Evolutionary conservation across 2,329 filamentous ascomycete species (phyloP).

Genomic region (Pezicula radicicola): DNA sequence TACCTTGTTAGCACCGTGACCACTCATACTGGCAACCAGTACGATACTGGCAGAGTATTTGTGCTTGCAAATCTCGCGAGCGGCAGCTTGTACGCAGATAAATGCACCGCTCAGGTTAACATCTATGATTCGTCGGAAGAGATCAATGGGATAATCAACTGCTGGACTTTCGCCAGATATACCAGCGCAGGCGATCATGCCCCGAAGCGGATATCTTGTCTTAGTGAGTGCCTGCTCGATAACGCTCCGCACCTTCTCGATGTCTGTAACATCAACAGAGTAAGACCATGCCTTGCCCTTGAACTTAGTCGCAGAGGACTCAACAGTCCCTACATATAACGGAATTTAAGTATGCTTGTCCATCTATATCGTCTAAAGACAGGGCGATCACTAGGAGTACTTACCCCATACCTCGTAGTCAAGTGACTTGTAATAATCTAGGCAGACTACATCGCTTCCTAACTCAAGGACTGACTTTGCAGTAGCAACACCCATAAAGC

Average conservation of each 20-base stretch:
- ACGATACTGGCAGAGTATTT: conserved; percentile 47
- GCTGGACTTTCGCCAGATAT: conserved; percentile 45
- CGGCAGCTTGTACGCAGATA: conserved; percentile 68
- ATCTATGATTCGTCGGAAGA: conserved; percentile 65
- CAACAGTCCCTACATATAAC: too few species aligned
- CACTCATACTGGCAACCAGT: conserved; percentile 65
- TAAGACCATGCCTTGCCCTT: conserved; percentile 26
- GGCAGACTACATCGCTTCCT: conserved; percentile 44
- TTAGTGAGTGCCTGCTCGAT: conserved; percentile 15
- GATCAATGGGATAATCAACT: conserved; percentile 45
- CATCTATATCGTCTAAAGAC: too few species aligned
- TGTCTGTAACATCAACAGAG: conserved; percentile 44
- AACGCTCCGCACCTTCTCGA: conserved; percentile 31
- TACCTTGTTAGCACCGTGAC: conserved; percentile 62
- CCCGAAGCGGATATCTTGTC: conserved; percentile 4
- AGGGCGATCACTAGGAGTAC: too few species aligned
- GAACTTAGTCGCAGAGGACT: too few species aligned
- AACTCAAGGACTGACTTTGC: conserved; percentile 45
- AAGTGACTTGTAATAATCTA: conserved; percentile 40
- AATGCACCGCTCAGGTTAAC: conserved; percentile 71
- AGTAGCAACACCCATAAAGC: conserved; percentile 45
- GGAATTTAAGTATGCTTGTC: too few species aligned
- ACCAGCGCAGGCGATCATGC: conserved; percentile 42
- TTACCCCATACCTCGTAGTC: conserved; percentile 36
- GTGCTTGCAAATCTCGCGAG: conserved; percentile 48